Percentiles rank a stretch among this genome's conserved stretches.
phyloP scores from a whole-genome alignment of 495 filamentous ascomycete genomes.

The Chaetomium tenue region DNA sequence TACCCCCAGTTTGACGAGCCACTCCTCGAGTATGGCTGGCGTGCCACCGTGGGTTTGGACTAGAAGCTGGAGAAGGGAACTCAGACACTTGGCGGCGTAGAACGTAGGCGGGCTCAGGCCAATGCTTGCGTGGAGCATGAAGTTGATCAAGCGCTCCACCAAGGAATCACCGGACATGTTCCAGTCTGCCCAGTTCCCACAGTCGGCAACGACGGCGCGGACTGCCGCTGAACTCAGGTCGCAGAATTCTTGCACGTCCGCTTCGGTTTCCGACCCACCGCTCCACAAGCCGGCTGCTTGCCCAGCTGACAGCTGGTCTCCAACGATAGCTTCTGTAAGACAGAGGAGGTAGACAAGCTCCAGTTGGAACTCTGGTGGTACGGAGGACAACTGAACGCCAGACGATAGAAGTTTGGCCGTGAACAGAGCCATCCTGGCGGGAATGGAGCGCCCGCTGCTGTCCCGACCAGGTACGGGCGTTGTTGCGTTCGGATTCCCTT shows the following conservation, averaged over 20 bases:
- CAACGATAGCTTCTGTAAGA: conserved; percentile 43
- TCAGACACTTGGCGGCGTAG: conserved; percentile 51
- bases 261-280: conserved; percentile 48
- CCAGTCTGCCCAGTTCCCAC: conserved; percentile 35
- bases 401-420: conserved; percentile 53
- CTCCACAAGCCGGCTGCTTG: conserved; percentile 40
- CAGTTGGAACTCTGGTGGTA: conserved; percentile 36
- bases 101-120: conserved; percentile 40
- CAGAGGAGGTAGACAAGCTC: conserved; percentile 44
- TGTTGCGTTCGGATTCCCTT: conserved; percentile 31
- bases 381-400: conserved; percentile 29
- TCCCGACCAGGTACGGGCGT: conserved; percentile 50
- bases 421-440: conserved; percentile 72
- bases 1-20: conserved; percentile 40
- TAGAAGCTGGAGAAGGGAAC: conserved; percentile 42
- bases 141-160: conserved; percentile 38
- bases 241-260: conserved; percentile 61
- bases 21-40: conserved; percentile 40
- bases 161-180: conserved; percentile 30
- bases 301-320: conserved; percentile 45
- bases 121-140: conserved; percentile 37
- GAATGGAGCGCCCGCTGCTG: conserved; percentile 62
- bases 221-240: conserved; percentile 56
- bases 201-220: conserved; percentile 43
- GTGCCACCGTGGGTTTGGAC: conserved; percentile 41